Evolutionary conservation across 2,329 filamentous ascomycete genomes (phyloP).

Genomic region (Neonectria punicea): DNA sequence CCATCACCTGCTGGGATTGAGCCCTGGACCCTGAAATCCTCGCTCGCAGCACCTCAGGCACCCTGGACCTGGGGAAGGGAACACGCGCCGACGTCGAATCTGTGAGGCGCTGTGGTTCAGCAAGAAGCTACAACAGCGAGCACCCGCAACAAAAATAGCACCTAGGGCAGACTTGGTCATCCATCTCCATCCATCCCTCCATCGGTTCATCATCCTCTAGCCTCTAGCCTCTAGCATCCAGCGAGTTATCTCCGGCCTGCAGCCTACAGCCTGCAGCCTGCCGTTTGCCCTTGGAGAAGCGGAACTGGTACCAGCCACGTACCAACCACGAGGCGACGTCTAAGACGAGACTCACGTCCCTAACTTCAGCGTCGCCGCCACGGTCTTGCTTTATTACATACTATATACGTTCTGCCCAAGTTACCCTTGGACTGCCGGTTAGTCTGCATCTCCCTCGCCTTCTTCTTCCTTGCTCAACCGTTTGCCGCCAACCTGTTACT

Average conservation of each 20-base stretch:
- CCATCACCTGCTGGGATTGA: slow-evolving; percentile 29
- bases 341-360: slow-evolving; percentile 6
- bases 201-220: slow-evolving; percentile 2
- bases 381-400: slow-evolving; percentile 1
- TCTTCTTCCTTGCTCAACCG: slow-evolving; percentile 2
- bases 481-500: background rate
- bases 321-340: background rate
- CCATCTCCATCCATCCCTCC: background rate
- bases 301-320: slow-evolving; percentile 1
- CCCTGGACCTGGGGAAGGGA: slow-evolving; percentile 25
- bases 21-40: slow-evolving; percentile 31
- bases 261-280: background rate
- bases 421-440: slow-evolving; percentile 4
- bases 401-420: slow-evolving; percentile 8
- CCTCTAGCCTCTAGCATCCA: background rate
- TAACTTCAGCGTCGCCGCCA: slow-evolving; percentile 1
- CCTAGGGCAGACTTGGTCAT: slow-evolving; percentile 4
- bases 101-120: background rate
- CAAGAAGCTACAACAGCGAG: background rate
- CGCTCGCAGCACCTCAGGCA: slow-evolving; percentile 21
- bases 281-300: background rate
- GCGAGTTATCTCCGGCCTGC: slow-evolving; percentile 3
- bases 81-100: slow-evolving; percentile 7
- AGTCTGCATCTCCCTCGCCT: background rate
- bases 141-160: background rate